Evolutionary conservation across 352 stramenopile species (phyloP).

Genomic region (Phytophthora tentaculata): DNA sequence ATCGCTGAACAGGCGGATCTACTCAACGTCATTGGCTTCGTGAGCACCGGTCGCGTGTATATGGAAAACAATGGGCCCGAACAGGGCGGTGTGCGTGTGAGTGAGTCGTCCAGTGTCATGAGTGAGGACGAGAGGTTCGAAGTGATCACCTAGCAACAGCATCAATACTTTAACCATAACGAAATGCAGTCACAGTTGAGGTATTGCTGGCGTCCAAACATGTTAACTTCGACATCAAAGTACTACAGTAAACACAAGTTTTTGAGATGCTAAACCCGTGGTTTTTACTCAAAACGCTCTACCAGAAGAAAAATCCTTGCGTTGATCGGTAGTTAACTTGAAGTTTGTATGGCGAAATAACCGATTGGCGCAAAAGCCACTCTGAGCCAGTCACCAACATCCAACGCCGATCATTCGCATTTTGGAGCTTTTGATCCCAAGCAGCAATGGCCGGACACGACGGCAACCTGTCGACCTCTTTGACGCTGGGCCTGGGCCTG

Average conservation of each 20-base stretch:
- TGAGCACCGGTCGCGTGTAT: constrained; percentile 77
- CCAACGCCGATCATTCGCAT: constrained; percentile 15
- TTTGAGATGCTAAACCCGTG: constrained; percentile 26
- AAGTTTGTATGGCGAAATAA: constrained; percentile 28
- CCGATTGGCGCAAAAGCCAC: background rate
- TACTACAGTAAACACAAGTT: constrained; percentile 24
- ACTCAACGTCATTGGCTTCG: constrained; percentile 77
- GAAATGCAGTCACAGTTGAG: background rate
- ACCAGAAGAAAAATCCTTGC: constrained; percentile 16
- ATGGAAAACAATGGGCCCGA: constrained; percentile 69
- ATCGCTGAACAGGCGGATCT: constrained; percentile 79
- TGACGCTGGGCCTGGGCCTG: constrained; percentile 72
- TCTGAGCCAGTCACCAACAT: constrained; percentile 15
- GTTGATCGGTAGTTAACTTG: constrained; percentile 20
- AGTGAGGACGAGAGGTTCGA: constrained; percentile 70
- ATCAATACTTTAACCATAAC: constrained; percentile 11
- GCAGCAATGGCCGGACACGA: constrained; percentile 38
- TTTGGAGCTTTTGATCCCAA: constrained; percentile 16
- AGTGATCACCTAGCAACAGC: constrained; percentile 48
- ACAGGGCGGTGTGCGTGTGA: constrained; percentile 62
- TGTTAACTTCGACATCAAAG: too few relatives aligned
- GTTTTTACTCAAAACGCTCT: constrained; percentile 11
- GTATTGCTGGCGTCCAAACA: too few relatives aligned
- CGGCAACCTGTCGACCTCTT: constrained; percentile 47
- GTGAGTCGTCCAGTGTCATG: constrained; percentile 58